Evolutionary conservation across 2,329 filamentous ascomycete species (phyloP).

Genomic region (Pezicula radicicola): DNA sequence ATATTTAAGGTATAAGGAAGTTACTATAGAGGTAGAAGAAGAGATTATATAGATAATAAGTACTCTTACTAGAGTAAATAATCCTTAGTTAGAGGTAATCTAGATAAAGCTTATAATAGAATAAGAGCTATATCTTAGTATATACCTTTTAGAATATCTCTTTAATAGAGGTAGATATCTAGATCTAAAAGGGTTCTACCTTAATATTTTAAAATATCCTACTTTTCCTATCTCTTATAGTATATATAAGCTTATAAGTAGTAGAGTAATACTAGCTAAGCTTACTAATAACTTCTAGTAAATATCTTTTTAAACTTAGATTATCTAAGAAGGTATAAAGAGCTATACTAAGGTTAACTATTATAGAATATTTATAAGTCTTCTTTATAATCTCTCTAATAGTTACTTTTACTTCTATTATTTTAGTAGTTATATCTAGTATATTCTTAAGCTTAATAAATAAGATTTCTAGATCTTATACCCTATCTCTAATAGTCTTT

Average conservation of each 20-base stretch:
- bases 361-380: background rate
- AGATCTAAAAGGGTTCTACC: slow-evolving; percentile 16
- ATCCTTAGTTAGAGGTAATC: slow-evolving; percentile 33
- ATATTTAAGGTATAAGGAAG: slow-evolving; percentile 37
- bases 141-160: slow-evolving; percentile 34
- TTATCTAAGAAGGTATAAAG: slow-evolving; percentile 4
- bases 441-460: slow-evolving; percentile 12
- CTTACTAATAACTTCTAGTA: slow-evolving; percentile 26
- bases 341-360: slow-evolving; percentile 1
- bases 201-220: slow-evolving; percentile 20
- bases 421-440: background rate
- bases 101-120: slow-evolving; percentile 34
- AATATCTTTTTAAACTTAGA: slow-evolving; percentile 11
- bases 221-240: slow-evolving; percentile 17
- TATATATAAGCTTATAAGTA: slow-evolving; percentile 21
- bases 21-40: slow-evolving; percentile 40
- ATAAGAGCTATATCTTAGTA: slow-evolving; percentile 47
- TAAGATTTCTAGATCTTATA: slow-evolving; percentile 6
- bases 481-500: background rate
- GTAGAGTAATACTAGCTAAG: slow-evolving; percentile 27
- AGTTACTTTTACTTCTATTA: background rate
- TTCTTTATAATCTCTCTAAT: slow-evolving; percentile 7
- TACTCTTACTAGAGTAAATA: slow-evolving; percentile 46
- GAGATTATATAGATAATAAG: slow-evolving; percentile 48
- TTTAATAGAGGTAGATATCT: slow-evolving; percentile 6